These are phyloP conservation scores for Saksenaea vasiformis DNA, from an alignment of 371 early-diverging fungal genomes.

Conservation along the genomic window DNA sequence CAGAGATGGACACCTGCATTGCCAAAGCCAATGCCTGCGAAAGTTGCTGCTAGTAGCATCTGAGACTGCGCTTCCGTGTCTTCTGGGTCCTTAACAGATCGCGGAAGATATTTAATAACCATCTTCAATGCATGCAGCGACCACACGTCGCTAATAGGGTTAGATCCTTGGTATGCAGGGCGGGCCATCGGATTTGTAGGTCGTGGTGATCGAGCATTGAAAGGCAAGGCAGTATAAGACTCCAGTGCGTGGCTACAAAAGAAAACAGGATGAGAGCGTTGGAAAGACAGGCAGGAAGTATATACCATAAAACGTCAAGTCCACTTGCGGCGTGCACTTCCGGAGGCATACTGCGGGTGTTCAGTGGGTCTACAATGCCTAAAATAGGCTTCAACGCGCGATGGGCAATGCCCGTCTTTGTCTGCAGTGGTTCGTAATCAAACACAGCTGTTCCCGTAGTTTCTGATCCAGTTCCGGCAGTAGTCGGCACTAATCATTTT, in stretches of 20 bases:
- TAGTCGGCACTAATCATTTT: slow-evolving; percentile 66
- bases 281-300: background rate
- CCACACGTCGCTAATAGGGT: slow-evolving; percentile 93
- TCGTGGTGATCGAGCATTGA: slow-evolving; percentile 76
- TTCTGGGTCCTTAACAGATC: slow-evolving; percentile 69
- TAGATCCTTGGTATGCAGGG: slow-evolving; percentile 92
- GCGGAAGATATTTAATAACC: slow-evolving; percentile 80
- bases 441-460: slow-evolving; percentile 92
- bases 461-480: slow-evolving; percentile 90
- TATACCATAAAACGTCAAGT: slow-evolving; percentile 82
- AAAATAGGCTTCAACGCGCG: slow-evolving; percentile 85
- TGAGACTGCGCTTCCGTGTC: slow-evolving; percentile 79
- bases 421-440: slow-evolving; percentile 81
- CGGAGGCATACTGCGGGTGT: slow-evolving; percentile 83
- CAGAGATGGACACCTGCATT: slow-evolving; percentile 88
- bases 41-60: slow-evolving; percentile 91
- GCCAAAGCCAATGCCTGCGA: slow-evolving; percentile 93
- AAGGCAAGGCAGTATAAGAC: slow-evolving; percentile 91
- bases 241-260: slow-evolving; percentile 76
- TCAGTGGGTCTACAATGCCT: slow-evolving; percentile 88
- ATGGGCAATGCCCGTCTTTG: slow-evolving; percentile 92
- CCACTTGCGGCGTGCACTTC: slow-evolving; percentile 87
- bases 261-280: background rate
- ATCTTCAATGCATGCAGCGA: slow-evolving; percentile 80
- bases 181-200: slow-evolving; percentile 82